These are phyloP conservation scores for Pseudogymnoascus sp. DNA, from an alignment of 2,329 filamentous ascomycete genomes.

Conservation along the genomic window DNA sequence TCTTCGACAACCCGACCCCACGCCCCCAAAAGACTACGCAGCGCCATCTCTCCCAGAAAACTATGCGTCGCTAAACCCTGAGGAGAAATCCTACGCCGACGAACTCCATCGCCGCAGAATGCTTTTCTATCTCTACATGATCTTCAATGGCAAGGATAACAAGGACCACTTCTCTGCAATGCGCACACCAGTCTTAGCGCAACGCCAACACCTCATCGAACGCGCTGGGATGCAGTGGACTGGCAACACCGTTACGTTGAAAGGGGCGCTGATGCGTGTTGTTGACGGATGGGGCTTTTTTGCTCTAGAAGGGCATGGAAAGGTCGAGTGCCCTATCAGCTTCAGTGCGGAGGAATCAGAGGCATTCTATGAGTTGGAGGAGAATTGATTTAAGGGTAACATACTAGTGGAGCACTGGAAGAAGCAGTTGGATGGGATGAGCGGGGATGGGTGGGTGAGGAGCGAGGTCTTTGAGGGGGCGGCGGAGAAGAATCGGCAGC, in stretches of 20 bases:
- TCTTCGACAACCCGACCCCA: conserved; percentile 32
- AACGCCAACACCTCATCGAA: conserved; percentile 22
- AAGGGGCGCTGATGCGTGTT: conserved; percentile 23
- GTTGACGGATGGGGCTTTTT: conserved; percentile 21
- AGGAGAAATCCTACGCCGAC: conserved; percentile 17
- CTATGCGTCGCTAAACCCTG: conserved; percentile 18
- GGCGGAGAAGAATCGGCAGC: conserved; percentile 8
- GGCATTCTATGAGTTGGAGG: conserved; percentile 12
- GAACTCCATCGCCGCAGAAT: conserved; percentile 26
- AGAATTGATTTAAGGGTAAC: conserved; percentile 5
- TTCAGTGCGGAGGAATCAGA: conserved; percentile 10
- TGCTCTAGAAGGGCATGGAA: not conserved
- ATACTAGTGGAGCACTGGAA: conserved; percentile 20
- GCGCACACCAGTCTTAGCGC: conserved; percentile 18
- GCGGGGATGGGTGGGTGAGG: conserved; percentile 25
- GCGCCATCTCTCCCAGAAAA: conserved; percentile 20
- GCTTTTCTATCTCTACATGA: conserved; percentile 29
- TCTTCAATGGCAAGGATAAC: conserved; percentile 23
- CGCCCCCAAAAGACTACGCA: conserved; percentile 23
- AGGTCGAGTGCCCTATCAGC: conserved; percentile 7
- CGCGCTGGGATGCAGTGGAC: conserved; percentile 26
- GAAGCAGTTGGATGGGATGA: conserved; percentile 22
- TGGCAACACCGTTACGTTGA: conserved; percentile 25
- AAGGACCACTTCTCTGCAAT: conserved; percentile 24
- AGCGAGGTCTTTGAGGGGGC: conserved; percentile 22